Evolutionary conservation across 2,329 filamentous ascomycete species (phyloP).

Genomic region (Fusarium bactridioides): DNA sequence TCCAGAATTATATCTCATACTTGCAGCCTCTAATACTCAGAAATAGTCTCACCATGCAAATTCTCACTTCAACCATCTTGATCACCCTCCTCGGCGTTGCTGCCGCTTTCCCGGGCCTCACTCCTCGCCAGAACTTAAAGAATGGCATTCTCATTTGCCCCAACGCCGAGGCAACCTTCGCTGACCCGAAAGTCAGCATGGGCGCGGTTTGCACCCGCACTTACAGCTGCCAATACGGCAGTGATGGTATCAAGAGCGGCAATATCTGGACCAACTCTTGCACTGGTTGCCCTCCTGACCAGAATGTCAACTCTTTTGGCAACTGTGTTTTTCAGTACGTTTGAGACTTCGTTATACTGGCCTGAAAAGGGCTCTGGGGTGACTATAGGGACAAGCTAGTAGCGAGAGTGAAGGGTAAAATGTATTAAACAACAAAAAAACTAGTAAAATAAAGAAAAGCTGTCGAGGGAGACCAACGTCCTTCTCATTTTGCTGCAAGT

Average conservation of each 20-base stretch:
- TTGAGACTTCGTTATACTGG: not conserved
- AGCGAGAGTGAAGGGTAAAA: not conserved
- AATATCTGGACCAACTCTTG: not conserved
- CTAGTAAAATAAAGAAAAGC: not conserved
- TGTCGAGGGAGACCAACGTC: not conserved
- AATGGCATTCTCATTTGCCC: not conserved
- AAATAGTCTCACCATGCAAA: not conserved
- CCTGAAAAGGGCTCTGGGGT: accelerated
- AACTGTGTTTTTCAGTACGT: not conserved
- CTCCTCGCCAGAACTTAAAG: not conserved
- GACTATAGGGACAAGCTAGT: accelerated
- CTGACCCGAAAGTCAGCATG: not conserved
- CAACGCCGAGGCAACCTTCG: not conserved
- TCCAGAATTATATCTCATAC: too few species aligned
- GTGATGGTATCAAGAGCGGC: not conserved
- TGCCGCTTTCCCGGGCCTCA: not conserved
- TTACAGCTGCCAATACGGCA: not conserved
- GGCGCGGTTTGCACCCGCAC: not conserved
- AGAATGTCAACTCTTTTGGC: not conserved
- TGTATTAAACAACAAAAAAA: not conserved
- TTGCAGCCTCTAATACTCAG: not conserved
- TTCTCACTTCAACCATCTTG: not conserved
- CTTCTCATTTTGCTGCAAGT: accelerated
- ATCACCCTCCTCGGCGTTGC: not conserved
- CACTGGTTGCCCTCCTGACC: not conserved